Base-by-base conservation (phyloP, 768 basidiomycete species). In the Lentinula edodes region DNA sequence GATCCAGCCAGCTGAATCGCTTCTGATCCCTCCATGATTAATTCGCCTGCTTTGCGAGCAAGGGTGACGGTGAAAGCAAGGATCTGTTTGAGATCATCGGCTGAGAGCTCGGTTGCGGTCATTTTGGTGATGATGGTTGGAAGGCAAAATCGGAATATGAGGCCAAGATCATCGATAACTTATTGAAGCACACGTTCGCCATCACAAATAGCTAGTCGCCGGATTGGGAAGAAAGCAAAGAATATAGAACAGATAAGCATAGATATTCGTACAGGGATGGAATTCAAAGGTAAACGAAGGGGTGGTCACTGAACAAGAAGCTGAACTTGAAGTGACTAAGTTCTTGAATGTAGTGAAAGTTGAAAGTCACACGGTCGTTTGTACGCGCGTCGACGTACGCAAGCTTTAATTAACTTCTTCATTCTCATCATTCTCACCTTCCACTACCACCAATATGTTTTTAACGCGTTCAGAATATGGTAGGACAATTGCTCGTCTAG, bases 381-480 rank as follows among this genome's bases (percentile, higher is more conserved):
- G 54, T 39, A 39, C 77, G 76, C 80, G 80, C 80, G 79, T 81
- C 77, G 70, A 57, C 62, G 68, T 69, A 73, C 72, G 71, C 75
- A 75, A 70, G 70, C 72, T 64, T 46, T 63, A 48, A 43, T 23
- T 34, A 5, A 35, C 65, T 63, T 66, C 64, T 65, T 66, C 54
- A 66, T 67, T 62, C 65, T 56, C 64, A 62, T 66, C 54, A 66
- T 67, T 62, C 65, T 56, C 64, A 62, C 66, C 66, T 65, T 68
- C 66, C 63, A 63, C 55, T 63, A 36, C 32, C 41, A 62, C 63
- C 62, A 75, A 68, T 70, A 95, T 95, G 93, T 95, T 95, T 74
- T 83, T 93, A 76, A 94, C 93, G 78, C 89, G 93, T 80, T 95
- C 93, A 79, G 93, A 95, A 82, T 95, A 94, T 76, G 93, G 93